Percentiles rank a stretch among this genome's conserved stretches.
phyloP scores from a whole-genome alignment of 306 rosid genomes.

The Medicago lupulina region DNA sequence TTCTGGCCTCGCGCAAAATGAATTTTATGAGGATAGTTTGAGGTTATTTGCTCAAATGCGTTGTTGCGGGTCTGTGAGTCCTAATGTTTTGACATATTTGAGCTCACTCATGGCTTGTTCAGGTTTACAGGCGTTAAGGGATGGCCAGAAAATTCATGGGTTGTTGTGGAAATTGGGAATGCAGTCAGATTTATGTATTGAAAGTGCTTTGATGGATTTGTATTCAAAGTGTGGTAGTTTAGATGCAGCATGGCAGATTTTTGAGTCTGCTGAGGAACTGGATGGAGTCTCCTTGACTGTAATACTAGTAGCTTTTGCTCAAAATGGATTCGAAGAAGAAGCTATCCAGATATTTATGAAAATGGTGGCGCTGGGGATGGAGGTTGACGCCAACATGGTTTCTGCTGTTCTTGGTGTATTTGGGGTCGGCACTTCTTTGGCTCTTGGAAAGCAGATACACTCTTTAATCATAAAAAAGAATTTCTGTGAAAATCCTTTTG shows the following conservation, averaged over 20 bases:
- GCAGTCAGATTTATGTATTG: constrained; percentile 75
- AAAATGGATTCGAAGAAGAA: constrained; percentile 83
- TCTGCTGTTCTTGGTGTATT: constrained; percentile 89
- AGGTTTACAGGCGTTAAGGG: constrained; percentile 71
- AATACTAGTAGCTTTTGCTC: constrained; percentile 85
- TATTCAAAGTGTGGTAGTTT: constrained; percentile 80
- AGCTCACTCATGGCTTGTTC: constrained; percentile 83
- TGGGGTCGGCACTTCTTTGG: constrained; percentile 74
- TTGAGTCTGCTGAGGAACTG: constrained; percentile 71
- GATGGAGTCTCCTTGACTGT: constrained; percentile 86
- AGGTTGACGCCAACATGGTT: constrained; percentile 71
- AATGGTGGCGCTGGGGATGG: constrained; percentile 68
- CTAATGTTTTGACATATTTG: constrained; percentile 83
- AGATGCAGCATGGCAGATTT: constrained; percentile 74
- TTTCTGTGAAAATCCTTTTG: constrained; percentile 67
- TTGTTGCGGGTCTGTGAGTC: constrained; percentile 59
- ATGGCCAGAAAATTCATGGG: constrained; percentile 82
- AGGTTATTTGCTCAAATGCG: constrained; percentile 57
- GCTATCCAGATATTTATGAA: constrained; percentile 76
- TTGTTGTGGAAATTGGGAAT: constrained; percentile 75
- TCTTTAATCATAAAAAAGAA: constrained; percentile 64
- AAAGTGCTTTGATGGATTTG: constrained; percentile 91
- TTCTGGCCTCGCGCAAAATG: constrained; percentile 80
- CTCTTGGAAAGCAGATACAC: constrained; percentile 79
- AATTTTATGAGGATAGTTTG: constrained; percentile 56